Evolutionary conservation across 2,329 filamentous ascomycete genomes (phyloP), one percentile per base, ranked within the genome.

Genomic region (Nothomitra cinnamomea): DNA sequence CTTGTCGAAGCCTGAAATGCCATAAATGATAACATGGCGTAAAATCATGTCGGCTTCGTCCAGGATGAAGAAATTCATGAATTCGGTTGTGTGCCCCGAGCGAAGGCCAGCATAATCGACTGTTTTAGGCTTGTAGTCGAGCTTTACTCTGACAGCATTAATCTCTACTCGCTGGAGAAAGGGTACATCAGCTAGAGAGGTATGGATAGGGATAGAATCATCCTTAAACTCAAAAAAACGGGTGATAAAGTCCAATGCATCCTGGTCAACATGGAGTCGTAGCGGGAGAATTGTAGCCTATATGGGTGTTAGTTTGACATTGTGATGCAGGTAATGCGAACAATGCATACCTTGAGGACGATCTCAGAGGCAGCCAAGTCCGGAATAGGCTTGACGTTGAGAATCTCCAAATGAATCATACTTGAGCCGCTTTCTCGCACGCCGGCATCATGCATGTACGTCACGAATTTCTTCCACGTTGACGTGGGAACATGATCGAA

Each of bases 191-290:
- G 80, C 80, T 1, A 80, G 75, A 1, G 79, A 76, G 2, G 72
- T 68, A 6, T 60, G 51, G 28, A 59, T 58, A 13, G 66, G 61
- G 1, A 61, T 62, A 1, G 70, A 70, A 41, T 89, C 85, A 60
- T 95, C 88, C 63, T 95, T 94, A 74, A 98, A 98, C 61, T 94
- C 89, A 62, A 98, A 98, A 72, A 98, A 98, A 1, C 92, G 81
- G 1, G 85, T 94, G 63, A 98, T 86, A 64, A 98, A 98, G 64
- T 98, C 92, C 2, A 98, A 76, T 0, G 92, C 90, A 67, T 98
- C 92, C 67, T 98, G 92, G 62, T 98, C 92, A 35, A 98, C 89
- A 64, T 98, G 92, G 1, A 98, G 74, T 43, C 92, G 80, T 25
- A 98, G 71, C 1, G 92, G 92, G 28, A 96, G 74, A 17, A 98